Evolutionary conservation across 441 rosid species (phyloP).

Genomic region (Gossypium trilobum): DNA sequence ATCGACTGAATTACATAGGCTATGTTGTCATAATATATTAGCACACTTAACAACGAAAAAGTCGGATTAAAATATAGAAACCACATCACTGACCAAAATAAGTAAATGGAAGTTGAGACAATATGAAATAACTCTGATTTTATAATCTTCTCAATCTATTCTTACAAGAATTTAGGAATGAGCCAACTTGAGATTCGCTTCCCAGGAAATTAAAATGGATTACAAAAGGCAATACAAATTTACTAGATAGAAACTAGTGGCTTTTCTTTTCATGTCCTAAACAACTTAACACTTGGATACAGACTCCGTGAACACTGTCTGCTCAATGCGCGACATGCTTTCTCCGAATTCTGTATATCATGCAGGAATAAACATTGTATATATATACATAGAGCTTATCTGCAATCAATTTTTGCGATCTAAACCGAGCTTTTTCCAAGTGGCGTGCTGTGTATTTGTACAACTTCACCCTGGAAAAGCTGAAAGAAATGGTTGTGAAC

Average conservation of each 20-base stretch:
- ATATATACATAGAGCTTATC: constrained; percentile 23
- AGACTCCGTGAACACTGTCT: constrained; percentile 35
- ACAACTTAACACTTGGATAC: constrained; percentile 31
- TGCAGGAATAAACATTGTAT: constrained; percentile 3
- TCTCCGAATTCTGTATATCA: neutral
- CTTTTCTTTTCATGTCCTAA: constrained; percentile 32
- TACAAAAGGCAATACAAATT: constrained; percentile 1
- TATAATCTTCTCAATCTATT: constrained; percentile 9
- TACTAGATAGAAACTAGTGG: constrained; percentile 29
- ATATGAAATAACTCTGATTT: neutral
- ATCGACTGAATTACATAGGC: no score
- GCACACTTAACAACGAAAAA: neutral
- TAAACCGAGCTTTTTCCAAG: constrained; percentile 22
- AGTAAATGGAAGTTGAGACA: neutral
- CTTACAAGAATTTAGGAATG: constrained; percentile 26
- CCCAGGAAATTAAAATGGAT: constrained; percentile 15
- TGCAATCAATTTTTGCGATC: constrained; percentile 20
- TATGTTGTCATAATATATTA: neutral
- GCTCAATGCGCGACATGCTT: constrained; percentile 41
- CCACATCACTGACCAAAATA: neutral
- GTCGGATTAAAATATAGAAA: neutral
- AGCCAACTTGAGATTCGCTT: constrained; percentile 20
- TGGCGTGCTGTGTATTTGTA: constrained; percentile 63
- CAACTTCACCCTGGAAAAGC: constrained; percentile 66
- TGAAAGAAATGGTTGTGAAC: constrained; percentile 20